Percentiles rank a stretch among this genome's conserved stretches.
Evolutionary conservation across 2,329 filamentous ascomycete species (phyloP).

Genomic region (Colletotrichum kahawae): DNA sequence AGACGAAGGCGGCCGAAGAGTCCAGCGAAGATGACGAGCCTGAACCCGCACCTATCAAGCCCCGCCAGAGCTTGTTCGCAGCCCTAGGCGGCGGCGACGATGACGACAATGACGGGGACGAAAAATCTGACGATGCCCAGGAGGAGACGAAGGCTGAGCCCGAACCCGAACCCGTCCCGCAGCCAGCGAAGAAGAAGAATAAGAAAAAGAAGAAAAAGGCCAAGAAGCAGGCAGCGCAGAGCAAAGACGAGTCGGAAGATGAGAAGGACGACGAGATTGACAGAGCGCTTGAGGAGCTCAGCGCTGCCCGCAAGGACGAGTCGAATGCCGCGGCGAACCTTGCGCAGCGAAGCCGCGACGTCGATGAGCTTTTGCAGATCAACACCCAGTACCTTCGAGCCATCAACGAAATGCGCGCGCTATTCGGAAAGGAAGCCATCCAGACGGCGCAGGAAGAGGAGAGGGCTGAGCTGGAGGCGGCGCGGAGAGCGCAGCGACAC

Average conservation of each 20-base stretch:
- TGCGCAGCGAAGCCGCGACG: conserved; percentile 12
- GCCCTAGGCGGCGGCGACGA: conserved; percentile 52
- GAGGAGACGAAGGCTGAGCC: conserved; percentile 23
- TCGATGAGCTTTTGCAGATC: conserved; percentile 50
- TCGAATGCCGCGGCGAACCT: conserved; percentile 18
- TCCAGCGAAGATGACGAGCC: conserved; percentile 34
- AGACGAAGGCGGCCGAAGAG: conserved; percentile 33
- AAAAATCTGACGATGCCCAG: conserved; percentile 35
- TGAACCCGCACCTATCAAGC: conserved; percentile 36
- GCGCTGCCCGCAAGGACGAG: conserved; percentile 33
- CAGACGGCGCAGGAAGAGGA: conserved; percentile 58
- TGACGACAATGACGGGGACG: conserved; percentile 38
- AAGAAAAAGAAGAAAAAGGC: conserved; percentile 42
- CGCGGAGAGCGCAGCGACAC: conserved; percentile 36
- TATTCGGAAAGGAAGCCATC: conserved; percentile 64
- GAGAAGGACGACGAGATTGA: conserved; percentile 60
- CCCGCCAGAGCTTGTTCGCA: conserved; percentile 55
- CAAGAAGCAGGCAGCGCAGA: conserved; percentile 32
- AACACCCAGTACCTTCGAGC: conserved; percentile 79
- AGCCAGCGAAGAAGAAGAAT: conserved; percentile 37
- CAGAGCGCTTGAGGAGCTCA: conserved; percentile 55
- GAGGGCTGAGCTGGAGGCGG: conserved; percentile 43
- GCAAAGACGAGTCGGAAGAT: conserved; percentile 22
- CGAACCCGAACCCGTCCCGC: conserved; percentile 23
- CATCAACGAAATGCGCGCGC: conserved; percentile 83